Percentiles rank a stretch among this genome's conserved stretches.
These are phyloP conservation scores for Pseudozyma flocculosa DNA, from an alignment of 1,284 basidiomycete genomes.

Conservation along the genomic window DNA sequence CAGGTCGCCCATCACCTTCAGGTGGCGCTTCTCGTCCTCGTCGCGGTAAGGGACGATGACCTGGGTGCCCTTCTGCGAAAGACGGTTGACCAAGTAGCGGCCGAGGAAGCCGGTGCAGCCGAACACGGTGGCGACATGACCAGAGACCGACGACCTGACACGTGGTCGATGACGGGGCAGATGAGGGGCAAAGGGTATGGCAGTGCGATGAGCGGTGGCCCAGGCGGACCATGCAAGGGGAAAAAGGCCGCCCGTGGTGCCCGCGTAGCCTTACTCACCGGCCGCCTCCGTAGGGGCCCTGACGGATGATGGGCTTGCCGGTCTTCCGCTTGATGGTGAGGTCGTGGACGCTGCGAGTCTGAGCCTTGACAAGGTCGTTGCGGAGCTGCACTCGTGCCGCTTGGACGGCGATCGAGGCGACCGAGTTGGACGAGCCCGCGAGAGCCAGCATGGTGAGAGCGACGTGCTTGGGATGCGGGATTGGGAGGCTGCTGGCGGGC, in stretches of 20 bases:
- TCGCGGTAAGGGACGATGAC: constrained; percentile 95
- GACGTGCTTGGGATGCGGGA: no score
- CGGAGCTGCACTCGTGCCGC: no score
- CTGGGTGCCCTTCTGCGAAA: constrained; percentile 83
- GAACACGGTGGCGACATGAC: constrained; percentile 90
- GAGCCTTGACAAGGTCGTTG: constrained; percentile 1
- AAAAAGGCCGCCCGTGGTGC: no score
- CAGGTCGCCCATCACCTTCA: constrained; percentile 92
- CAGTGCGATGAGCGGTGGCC: no score
- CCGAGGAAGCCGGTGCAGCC: constrained; percentile 95
- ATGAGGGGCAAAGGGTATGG: no score
- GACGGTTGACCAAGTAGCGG: constrained; percentile 74
- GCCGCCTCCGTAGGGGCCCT: constrained; percentile 56
- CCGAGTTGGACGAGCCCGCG: no score
- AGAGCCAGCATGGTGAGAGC: no score
- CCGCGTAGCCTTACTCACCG: no score
- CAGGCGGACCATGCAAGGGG: no score
- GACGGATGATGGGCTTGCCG: constrained; percentile 49
- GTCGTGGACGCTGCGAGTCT: constrained; percentile 47
- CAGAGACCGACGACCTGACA: constrained; percentile 48
- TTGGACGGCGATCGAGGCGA: no score
- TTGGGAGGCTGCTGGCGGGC: no score
- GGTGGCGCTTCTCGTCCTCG: constrained; percentile 86
- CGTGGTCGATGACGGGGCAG: not conserved
- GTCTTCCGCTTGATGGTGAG: constrained; percentile 56